Evolutionary conservation across 345 rosid genomes (phyloP).

Genomic region (Kernera saxatilis): DNA sequence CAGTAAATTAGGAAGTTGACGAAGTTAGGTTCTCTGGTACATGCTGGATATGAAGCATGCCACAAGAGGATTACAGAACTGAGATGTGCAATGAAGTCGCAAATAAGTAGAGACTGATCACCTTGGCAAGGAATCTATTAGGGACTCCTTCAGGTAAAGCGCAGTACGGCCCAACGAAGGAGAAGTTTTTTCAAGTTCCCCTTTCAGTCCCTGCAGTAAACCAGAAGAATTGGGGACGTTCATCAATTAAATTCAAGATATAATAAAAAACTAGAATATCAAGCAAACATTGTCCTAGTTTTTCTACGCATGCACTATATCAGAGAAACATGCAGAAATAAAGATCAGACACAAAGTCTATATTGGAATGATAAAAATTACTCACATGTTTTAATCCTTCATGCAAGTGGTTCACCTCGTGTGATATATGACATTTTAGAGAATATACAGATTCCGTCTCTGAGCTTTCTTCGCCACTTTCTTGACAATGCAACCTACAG

Average conservation of each 20-base stretch:
- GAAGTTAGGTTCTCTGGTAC: not conserved
- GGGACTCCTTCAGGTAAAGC: conserved; percentile 73
- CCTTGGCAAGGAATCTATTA: conserved; percentile 82
- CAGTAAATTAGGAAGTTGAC: not conserved
- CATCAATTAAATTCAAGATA: not conserved
- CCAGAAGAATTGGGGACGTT: not conserved
- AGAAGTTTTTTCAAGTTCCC: conserved; percentile 92
- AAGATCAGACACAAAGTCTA: conserved; percentile 1
- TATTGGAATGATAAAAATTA: not conserved
- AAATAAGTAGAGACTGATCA: conserved; percentile 23
- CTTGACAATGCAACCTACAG: conserved; percentile 80
- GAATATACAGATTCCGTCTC: conserved; percentile 83
- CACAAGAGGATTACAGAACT: not conserved
- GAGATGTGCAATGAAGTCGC: not conserved
- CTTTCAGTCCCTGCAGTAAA: conserved; percentile 68
- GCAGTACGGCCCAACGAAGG: conserved; percentile 85
- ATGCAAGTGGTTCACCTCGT: conserved; percentile 97
- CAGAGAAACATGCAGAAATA: not conserved
- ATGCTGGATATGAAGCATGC: not conserved
- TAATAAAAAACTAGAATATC: not conserved
- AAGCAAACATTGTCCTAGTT: not conserved
- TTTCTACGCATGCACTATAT: not conserved
- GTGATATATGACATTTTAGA: conserved; percentile 96
- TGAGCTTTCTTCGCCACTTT: conserved; percentile 47
- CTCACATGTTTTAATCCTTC: conserved; percentile 95